phyloP scores from a whole-genome alignment of 2,329 filamentous ascomycete genomes.

The Colletotrichum chlorophyti region DNA sequence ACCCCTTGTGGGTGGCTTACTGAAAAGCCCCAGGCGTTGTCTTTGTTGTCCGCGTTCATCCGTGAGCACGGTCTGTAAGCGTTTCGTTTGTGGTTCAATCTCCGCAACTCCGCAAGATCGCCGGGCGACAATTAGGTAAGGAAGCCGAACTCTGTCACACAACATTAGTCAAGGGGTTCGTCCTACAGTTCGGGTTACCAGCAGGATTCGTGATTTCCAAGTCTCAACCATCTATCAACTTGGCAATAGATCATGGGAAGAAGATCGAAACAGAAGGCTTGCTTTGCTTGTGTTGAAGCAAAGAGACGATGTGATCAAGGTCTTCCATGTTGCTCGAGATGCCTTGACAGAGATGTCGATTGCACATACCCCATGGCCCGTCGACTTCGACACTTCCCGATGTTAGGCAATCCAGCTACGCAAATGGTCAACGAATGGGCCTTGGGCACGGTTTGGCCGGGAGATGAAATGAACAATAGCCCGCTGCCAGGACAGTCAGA shows the following conservation, averaged over 20 bases:
- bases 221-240: not conserved
- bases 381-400: not conserved
- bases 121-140: not conserved
- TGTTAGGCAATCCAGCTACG: too few relatives aligned
- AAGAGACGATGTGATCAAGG: conserved; percentile 18
- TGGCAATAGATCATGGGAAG: conserved; percentile 8
- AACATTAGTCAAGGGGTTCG: too few relatives aligned
- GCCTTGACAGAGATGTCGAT: conserved; percentile 8
- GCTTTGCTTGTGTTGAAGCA: conserved; percentile 8
- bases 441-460: not conserved
- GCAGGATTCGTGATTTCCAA: not conserved
- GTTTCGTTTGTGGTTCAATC: not conserved
- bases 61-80: not conserved
- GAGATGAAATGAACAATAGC: not conserved
- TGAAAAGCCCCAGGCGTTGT: not conserved
- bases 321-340: conserved; percentile 12
- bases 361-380: conserved; percentile 10
- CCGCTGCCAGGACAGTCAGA: not conserved
- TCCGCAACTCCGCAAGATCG: not conserved
- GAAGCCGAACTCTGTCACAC: not conserved
- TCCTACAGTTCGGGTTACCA: too few relatives aligned
- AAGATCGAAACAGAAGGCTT: conserved; percentile 17
- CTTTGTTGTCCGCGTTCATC: not conserved
- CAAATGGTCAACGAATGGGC: not conserved
- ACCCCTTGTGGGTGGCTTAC: too few relatives aligned